Evolutionary conservation across 495 filamentous ascomycete genomes (phyloP), one percentile per base, ranked within the genome.

Genomic region (Xylaria curta): DNA sequence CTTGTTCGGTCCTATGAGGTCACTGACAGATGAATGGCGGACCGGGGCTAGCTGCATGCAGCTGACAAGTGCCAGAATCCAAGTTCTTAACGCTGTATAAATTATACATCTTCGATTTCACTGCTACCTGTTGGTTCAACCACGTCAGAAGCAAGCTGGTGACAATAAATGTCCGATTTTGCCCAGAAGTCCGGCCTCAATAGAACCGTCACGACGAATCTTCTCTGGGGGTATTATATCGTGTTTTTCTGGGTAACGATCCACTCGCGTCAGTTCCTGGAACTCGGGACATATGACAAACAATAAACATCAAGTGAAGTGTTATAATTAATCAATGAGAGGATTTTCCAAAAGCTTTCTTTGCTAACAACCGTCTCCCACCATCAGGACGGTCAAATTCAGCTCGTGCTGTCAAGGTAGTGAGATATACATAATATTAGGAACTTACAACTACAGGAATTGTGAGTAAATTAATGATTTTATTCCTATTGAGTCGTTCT

Each of bases 1-100:
- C 54, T 58, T 53, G n/a, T n/a, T 31, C 60, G 38, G 36, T 63
- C 21, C 60, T 44, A 63, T 63, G 60, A 63, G 60, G 60, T 63
- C 60, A 63, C 38, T 63, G 60, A 44, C 60, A 63, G 60, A 63
- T 63, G 60, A 28, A 15, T 6, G 15, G 21, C 60, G 60, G 38
- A n/a, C 36, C 60, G 36, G 44, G 60, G n/a, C 4, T 44, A 63
- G 60, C 36, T 36, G 38, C 1, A 3, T 8, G 7, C 60, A 63
- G 60, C 60, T 63, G 60, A 38, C 58, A 38, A 26, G 3, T 28
- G 26, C 26, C 12, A 31, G 10, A 38, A 38, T 38, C n/a, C n/a
- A n/a, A n/a, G n/a, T n/a, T n/a, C n/a, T n/a, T n/a, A n/a, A n/a
- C n/a, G n/a, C n/a, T n/a, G n/a, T n/a, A n/a, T n/a, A n/a, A n/a